These are phyloP conservation scores for Sugiyamaella xylanicola DNA, from an alignment of 1,139 yeast genomes.

Conservation along the genomic window DNA sequence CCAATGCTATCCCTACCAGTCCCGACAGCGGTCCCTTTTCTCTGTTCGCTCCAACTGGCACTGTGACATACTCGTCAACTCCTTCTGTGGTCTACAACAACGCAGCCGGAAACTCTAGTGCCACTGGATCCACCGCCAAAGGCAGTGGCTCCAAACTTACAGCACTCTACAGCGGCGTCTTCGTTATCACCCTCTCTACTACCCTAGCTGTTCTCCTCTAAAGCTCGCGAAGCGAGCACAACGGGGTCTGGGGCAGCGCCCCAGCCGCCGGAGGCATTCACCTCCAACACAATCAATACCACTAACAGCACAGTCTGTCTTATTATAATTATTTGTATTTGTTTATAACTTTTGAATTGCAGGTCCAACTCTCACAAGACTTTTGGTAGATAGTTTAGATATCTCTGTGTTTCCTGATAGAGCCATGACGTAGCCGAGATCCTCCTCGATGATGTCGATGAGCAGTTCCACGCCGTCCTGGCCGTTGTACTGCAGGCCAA, in stretches of 20 bases:
- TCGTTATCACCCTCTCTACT: background rate
- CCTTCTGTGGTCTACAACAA: background rate
- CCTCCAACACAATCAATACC: background rate
- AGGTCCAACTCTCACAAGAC: conserved; percentile 37
- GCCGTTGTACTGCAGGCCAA: conserved; percentile 67
- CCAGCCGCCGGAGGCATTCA: conserved; percentile 1
- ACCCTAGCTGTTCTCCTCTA: background rate
- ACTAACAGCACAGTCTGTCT: too few species aligned
- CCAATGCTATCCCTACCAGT: background rate
- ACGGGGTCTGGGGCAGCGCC: conserved; percentile 1
- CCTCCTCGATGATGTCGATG: conserved; percentile 38
- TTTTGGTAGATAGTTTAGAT: conserved; percentile 30
- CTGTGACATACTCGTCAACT: conserved; percentile 1
- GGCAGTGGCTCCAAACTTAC: background rate
- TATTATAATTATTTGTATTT: too few species aligned
- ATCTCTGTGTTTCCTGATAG: conserved; percentile 35
- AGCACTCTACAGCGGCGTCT: background rate
- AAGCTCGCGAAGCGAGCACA: conserved; percentile 3
- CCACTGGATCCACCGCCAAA: background rate
- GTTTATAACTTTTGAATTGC: conserved; percentile 30
- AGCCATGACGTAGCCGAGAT: conserved; percentile 41
- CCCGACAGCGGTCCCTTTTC: conserved; percentile 5
- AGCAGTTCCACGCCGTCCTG: conserved; percentile 58
- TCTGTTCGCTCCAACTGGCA: conserved; percentile 10
- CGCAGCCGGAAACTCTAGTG: background rate